Base-by-base conservation (phyloP, 148 eudicot species). In the Arctostaphylos glauca region DNA sequence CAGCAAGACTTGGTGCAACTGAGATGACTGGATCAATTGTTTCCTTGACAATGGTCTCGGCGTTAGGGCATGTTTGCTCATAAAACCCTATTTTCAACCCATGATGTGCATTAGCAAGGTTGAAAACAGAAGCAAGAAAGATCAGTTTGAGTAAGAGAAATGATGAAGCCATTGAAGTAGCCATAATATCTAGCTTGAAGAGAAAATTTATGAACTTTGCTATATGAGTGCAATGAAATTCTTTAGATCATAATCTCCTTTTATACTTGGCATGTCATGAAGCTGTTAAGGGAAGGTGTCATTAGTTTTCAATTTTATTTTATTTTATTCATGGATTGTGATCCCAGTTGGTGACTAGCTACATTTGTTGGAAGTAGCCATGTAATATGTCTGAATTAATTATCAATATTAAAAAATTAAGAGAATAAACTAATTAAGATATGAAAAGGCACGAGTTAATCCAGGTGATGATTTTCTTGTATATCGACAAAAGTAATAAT, bases 81-180 rank as follows among this genome's bases (percentile, higher is more conserved):
- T n/a, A n/a, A n/a, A n/a, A n/a, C n/a, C 76, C 76, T 18, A 72
- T 18, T 72, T 72, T 19, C 76, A 72, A 9, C 0, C 76, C 74
- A 3, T 43, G 48, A 47, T 66, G 44, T 10, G 9, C 74, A 43
- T 70, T 70, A 0, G 74, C 74, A 41, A 70, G 48, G 6, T 18
- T 44, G 52, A 72, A 44, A 72, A 18, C 23, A 6, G 44, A 7
- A 16, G 50, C 76, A 44, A 72, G 49, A 44, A 72, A 44, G 52
- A 70, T 15, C 9, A 9, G 16, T 16, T 18, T 16, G 6, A 19
- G 21, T 18, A 44, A 1, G 50, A 72, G 12, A 15, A 8, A 46
- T 16, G 44, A 72, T 16, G 52, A 7, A 43, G 23, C 3, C 50
- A 18, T 43, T 9, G 76, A 72, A 46, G 46, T 71, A 38, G 48